phyloP scores from a whole-genome alignment of 352 stramenopile species.

The Globisporangium irregulare region DNA sequence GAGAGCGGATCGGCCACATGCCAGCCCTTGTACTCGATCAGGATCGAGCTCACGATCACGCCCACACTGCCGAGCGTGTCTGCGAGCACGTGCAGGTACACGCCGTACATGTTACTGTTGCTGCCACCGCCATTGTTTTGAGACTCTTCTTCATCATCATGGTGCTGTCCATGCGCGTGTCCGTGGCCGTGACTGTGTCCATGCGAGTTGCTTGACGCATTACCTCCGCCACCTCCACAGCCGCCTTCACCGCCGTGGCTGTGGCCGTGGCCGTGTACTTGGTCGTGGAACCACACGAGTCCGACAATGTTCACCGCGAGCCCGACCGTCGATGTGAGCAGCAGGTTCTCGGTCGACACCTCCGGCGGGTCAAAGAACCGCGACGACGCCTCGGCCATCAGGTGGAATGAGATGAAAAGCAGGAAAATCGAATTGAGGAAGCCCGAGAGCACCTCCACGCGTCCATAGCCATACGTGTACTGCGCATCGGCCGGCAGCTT shows the following conservation, averaged over 20 bases:
- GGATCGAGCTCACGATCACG: slow-evolving; percentile 85
- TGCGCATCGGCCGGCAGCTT: slow-evolving; percentile 61
- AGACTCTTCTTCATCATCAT: slow-evolving; percentile 7
- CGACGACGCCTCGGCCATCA: slow-evolving; percentile 76
- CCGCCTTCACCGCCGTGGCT: slow-evolving; percentile 36
- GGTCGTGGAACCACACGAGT: slow-evolving; percentile 89
- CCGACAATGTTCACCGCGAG: slow-evolving; percentile 86
- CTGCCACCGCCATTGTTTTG: slow-evolving; percentile 19
- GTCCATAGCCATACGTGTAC: slow-evolving; percentile 86
- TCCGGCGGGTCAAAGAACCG: slow-evolving; percentile 75
- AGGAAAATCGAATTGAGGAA: slow-evolving; percentile 87
- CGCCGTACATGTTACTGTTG: slow-evolving; percentile 90
- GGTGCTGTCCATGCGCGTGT: slow-evolving; percentile 13
- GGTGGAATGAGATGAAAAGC: slow-evolving; percentile 77
- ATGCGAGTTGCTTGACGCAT: slow-evolving; percentile 27
- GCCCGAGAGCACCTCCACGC: slow-evolving; percentile 83
- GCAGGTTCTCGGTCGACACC: slow-evolving; percentile 79
- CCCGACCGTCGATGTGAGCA: slow-evolving; percentile 81
- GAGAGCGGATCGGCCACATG: slow-evolving; percentile 81
- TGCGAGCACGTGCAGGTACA: slow-evolving; percentile 88
- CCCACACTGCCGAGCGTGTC: slow-evolving; percentile 88
- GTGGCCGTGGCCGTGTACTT: slow-evolving; percentile 76
- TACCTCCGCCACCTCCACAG: slow-evolving; percentile 29
- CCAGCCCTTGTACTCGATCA: slow-evolving; percentile 85
- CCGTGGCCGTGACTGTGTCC: slow-evolving; percentile 56